Percentiles rank a stretch among this genome's conserved stretches.
Conservation (phyloP, 306 rosid species). For the Cucurbita pepo region DNA sequence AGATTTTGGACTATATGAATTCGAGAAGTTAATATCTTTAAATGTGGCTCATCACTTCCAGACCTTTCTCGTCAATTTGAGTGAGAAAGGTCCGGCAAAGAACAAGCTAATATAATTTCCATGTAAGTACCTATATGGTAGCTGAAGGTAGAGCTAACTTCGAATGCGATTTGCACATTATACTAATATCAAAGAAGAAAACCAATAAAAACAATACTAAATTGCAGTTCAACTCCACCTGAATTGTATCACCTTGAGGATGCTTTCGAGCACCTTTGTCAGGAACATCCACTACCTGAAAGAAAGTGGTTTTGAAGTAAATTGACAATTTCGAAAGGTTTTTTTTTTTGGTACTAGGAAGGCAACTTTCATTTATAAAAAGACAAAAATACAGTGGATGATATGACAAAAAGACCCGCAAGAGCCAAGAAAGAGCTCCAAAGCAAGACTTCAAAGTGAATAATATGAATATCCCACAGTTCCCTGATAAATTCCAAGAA, state of each 20-base stretch:
- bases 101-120: neutral
- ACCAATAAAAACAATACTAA: neutral
- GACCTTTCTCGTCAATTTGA: neutral
- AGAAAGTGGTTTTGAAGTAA: neutral
- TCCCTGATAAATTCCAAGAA: neutral
- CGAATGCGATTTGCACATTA: neutral
- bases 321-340: neutral
- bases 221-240: slow-evolving; percentile 20
- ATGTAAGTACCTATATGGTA: neutral
- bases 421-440: neutral
- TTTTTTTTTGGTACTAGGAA: neutral
- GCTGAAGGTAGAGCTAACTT: neutral
- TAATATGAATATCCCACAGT: neutral
- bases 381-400: neutral
- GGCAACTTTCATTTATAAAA: neutral
- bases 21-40: neutral
- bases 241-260: slow-evolving; percentile 36
- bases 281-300: slow-evolving; percentile 50
- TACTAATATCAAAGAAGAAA: neutral
- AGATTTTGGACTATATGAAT: neutral
- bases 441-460: neutral
- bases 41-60: neutral
- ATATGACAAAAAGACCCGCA: neutral
- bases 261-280: slow-evolving; percentile 50
- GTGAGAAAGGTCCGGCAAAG: neutral